Evolutionary conservation across 345 rosid species (phyloP).

Genomic region (Eucalyptus pauciflora): DNA sequence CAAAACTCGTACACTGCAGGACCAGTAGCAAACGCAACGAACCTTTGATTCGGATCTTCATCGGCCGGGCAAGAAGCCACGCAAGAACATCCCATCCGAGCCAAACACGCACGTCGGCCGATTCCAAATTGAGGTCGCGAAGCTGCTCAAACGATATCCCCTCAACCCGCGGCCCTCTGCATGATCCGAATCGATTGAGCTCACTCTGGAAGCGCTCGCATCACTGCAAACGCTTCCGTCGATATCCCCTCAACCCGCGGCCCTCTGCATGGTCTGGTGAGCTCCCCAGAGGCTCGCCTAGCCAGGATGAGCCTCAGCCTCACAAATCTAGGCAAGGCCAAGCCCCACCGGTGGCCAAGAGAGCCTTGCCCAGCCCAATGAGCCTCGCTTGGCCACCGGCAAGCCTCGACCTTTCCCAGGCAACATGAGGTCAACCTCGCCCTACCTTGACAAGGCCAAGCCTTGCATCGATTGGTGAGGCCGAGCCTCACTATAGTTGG

Average conservation of each 20-base stretch:
- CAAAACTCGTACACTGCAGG: background rate
- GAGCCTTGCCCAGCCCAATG: too few species aligned
- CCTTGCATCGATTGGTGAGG: too few species aligned
- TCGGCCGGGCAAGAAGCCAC: background rate
- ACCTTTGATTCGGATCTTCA: constrained; percentile 8
- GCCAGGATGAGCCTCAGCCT: background rate
- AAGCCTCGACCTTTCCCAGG: too few species aligned
- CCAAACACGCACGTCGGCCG: background rate
- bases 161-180: background rate
- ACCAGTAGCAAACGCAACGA: background rate
- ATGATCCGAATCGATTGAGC: background rate
- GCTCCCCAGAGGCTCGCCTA: too few species aligned
- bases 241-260: background rate
- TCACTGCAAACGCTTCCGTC: background rate
- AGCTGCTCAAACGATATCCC: background rate
- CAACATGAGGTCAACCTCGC: too few species aligned
- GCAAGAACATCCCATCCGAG: constrained; percentile 21
- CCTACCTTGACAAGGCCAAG: too few species aligned
- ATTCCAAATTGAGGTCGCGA: background rate
- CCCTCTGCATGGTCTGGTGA: too few species aligned
- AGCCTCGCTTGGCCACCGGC: too few species aligned
- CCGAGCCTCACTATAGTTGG: too few species aligned
- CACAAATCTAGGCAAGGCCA: background rate
- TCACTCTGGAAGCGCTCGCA: background rate
- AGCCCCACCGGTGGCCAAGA: too few species aligned